Percentiles rank a stretch among this genome's conserved stretches.
phyloP scores from a whole-genome alignment of 1,284 basidiomycete species.

The Kalmanozyma brasiliensis region DNA sequence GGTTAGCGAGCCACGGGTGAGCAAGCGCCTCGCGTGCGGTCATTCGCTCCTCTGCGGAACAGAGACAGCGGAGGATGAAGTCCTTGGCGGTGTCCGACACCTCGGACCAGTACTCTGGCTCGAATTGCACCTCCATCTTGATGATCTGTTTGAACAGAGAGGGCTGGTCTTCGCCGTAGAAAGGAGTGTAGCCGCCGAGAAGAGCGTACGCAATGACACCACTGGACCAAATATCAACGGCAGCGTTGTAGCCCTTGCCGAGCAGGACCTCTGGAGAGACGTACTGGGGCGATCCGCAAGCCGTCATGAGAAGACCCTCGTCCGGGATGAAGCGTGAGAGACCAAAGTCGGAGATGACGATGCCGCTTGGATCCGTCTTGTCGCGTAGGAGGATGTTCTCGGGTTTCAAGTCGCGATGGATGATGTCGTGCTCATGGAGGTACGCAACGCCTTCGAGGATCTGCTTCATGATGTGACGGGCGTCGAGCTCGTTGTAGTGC shows the following conservation, averaged over 20 bases:
- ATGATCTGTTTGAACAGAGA: slow-evolving; percentile 64
- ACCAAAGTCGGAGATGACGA: slow-evolving; percentile 67
- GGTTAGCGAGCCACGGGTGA: slow-evolving; percentile 63
- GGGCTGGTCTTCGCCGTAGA: slow-evolving; percentile 63
- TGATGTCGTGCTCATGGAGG: slow-evolving; percentile 63
- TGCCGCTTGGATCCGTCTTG: slow-evolving; percentile 51
- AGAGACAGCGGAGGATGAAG: slow-evolving; percentile 64
- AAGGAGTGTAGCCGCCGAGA: slow-evolving; percentile 67
- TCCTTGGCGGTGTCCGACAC: slow-evolving; percentile 63
- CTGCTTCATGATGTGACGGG: slow-evolving; percentile 62
- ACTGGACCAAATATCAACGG: slow-evolving; percentile 65
- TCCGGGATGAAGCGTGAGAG: slow-evolving; percentile 63
- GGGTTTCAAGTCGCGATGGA: slow-evolving; percentile 66
- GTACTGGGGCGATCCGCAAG: slow-evolving; percentile 66
- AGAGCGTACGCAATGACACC: slow-evolving; percentile 67
- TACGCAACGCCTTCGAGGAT: slow-evolving; percentile 63
- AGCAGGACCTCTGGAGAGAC: slow-evolving; percentile 66
- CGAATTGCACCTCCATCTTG: slow-evolving; percentile 61
- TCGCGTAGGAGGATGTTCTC: slow-evolving; percentile 65
- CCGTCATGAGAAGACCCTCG: slow-evolving; percentile 63
- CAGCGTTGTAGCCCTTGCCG: slow-evolving; percentile 62
- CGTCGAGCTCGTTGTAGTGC: slow-evolving; percentile 65
- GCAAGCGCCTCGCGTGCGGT: slow-evolving; percentile 59
- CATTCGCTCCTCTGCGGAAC: slow-evolving; percentile 58
- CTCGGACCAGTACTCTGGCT: slow-evolving; percentile 63